Evolutionary conservation across 2,329 filamentous ascomycete genomes (phyloP).

Genomic region (Beauveria bassiana): DNA sequence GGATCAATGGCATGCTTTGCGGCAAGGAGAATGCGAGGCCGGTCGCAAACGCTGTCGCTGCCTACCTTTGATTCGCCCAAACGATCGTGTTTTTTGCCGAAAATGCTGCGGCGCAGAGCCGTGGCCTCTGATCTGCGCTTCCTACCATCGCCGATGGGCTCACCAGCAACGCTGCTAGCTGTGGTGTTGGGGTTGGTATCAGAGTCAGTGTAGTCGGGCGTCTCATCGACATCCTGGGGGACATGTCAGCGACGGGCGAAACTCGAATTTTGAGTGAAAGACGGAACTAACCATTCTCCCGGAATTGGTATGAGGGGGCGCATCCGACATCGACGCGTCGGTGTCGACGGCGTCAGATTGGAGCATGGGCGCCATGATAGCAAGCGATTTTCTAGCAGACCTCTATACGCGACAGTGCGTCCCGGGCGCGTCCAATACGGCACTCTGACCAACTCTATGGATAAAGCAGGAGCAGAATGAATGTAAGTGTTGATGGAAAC

Average conservation of each 20-base stretch:
- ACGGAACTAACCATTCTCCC: slow-evolving; percentile 43
- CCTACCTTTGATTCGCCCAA: slow-evolving; percentile 85
- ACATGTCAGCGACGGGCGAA: neutral
- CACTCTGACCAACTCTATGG: neutral
- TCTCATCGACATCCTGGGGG: slow-evolving; percentile 54
- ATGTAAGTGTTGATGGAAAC: neutral
- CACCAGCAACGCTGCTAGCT: slow-evolving; percentile 80
- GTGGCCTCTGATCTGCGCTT: slow-evolving; percentile 82
- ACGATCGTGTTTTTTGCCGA: slow-evolving; percentile 90
- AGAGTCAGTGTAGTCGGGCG: slow-evolving; percentile 58
- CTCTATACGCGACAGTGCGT: slow-evolving; percentile 46
- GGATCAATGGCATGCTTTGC: neutral
- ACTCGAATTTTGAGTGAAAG: neutral
- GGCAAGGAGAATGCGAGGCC: neutral
- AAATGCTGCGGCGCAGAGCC: slow-evolving; percentile 82
- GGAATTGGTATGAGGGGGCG: slow-evolving; percentile 36
- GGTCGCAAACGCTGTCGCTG: neutral
- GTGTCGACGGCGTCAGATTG: slow-evolving; percentile 46
- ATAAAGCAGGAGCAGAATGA: neutral
- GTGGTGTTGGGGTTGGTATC: slow-evolving; percentile 62
- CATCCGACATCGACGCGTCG: slow-evolving; percentile 58
- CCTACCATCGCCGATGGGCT: slow-evolving; percentile 65
- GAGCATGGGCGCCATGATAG: slow-evolving; percentile 48
- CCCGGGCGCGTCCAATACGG: slow-evolving; percentile 37
- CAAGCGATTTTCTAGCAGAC: slow-evolving; percentile 22